Evolutionary conservation across 2,329 filamentous ascomycete species (phyloP).

Genomic region (Aspergillus costaricaensis): DNA sequence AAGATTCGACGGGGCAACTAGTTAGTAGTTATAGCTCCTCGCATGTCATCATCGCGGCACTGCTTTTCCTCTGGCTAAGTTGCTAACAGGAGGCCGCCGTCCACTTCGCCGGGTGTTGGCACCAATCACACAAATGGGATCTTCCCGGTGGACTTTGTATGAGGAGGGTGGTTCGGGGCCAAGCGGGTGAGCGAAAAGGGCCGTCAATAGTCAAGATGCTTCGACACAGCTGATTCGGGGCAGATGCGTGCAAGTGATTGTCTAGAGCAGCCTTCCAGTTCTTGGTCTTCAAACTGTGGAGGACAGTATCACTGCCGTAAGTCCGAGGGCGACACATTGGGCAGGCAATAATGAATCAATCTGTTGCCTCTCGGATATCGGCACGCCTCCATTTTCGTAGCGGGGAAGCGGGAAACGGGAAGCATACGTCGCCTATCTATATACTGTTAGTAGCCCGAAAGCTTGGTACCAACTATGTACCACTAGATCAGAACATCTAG

Average conservation of each 20-base stretch:
- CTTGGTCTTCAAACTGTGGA: background rate
- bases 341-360: background rate
- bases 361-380: slow-evolving; percentile 4
- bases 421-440: no score
- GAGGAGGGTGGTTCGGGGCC: background rate
- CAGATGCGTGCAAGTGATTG: background rate
- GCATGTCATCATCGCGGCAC: background rate
- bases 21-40: background rate
- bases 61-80: background rate
- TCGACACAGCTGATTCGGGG: background rate
- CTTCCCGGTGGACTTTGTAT: background rate
- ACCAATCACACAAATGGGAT: slow-evolving; percentile 2
- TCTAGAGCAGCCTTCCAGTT: background rate
- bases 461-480: no score
- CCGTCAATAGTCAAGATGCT: background rate
- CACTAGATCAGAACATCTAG: no score
- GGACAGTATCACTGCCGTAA: background rate
- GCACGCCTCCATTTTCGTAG: slow-evolving; percentile 3
- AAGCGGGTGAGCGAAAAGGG: background rate
- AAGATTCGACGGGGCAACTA: background rate
- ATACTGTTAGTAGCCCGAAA: no score
- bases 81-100: background rate
- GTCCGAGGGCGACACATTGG: background rate
- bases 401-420: slow-evolving; percentile 5
- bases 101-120: background rate